A percentile compares a stretch with the other conserved stretches of the same genome.
These are phyloP conservation scores for Retiboletus flavoniger DNA, from an alignment of 1,284 basidiomycete species.

Conservation along the genomic window DNA sequence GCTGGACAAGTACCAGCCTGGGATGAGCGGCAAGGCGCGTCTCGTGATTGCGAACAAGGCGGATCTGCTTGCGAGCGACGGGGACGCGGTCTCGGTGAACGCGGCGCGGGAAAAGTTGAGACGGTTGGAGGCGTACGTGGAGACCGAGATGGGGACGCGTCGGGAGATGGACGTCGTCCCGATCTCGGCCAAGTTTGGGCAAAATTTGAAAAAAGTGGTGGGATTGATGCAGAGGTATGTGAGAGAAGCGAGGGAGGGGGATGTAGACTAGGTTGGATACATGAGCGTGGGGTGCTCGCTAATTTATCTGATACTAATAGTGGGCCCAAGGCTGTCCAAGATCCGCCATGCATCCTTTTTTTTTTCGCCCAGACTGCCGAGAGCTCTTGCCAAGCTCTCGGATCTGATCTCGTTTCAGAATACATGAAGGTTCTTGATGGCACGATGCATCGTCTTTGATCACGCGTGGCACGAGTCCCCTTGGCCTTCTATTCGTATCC, in stretches of 20 bases:
- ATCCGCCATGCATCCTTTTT: not conserved
- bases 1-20: slow-evolving; percentile 81
- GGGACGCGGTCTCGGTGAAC: slow-evolving; percentile 42
- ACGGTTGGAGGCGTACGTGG: slow-evolving; percentile 55
- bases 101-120: slow-evolving; percentile 60
- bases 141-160: slow-evolving; percentile 41
- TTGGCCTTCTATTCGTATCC: not conserved
- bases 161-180: slow-evolving; percentile 66
- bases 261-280: not conserved
- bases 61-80: slow-evolving; percentile 58
- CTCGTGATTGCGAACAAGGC: slow-evolving; percentile 95
- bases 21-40: slow-evolving; percentile 72
- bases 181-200: slow-evolving; percentile 77
- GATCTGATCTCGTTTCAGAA: not conserved
- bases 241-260: slow-evolving; percentile 45
- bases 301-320: no score
- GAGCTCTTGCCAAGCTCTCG: no score
- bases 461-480: not conserved
- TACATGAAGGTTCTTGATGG: no score
- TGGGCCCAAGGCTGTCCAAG: not conserved
- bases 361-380: not conserved
- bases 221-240: slow-evolving; percentile 65
- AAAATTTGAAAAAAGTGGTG: slow-evolving; percentile 72
- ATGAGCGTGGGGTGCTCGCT: no score
- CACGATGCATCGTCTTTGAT: no score